Conservation (phyloP, 2,329 filamentous ascomycete species). For the Colletotrichum lupini region DNA sequence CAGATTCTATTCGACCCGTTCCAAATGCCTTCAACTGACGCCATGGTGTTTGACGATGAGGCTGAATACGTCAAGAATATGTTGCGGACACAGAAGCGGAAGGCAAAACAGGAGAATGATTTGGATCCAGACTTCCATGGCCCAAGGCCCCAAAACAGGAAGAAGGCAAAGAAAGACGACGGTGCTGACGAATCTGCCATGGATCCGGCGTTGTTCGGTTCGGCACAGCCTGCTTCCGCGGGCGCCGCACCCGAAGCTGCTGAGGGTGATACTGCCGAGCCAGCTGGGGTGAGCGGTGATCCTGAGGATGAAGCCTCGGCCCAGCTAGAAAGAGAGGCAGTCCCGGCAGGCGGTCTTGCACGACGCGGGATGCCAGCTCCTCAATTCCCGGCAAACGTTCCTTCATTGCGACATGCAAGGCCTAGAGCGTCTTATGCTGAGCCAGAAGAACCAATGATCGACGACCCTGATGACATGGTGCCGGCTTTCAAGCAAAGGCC, state of each 20-base stretch:
- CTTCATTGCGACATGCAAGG: slow-evolving; percentile 62
- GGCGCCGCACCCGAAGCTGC: background rate
- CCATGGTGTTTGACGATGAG: slow-evolving; percentile 54
- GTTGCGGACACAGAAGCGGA: slow-evolving; percentile 63
- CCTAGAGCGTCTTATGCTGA: slow-evolving; percentile 64
- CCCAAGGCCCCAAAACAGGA: slow-evolving; percentile 53
- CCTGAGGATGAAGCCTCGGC: slow-evolving; percentile 33
- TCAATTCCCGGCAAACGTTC: slow-evolving; percentile 50
- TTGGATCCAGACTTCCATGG: slow-evolving; percentile 65
- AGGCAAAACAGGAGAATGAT: slow-evolving; percentile 63
- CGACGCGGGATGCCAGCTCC: slow-evolving; percentile 6
- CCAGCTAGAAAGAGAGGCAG: slow-evolving; percentile 18
- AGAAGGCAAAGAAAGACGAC: slow-evolving; percentile 49
- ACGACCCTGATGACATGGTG: slow-evolving; percentile 56
- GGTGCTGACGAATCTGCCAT: slow-evolving; percentile 49
- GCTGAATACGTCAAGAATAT: slow-evolving; percentile 67
- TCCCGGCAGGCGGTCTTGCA: background rate
- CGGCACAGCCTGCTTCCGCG: background rate
- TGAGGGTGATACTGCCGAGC: background rate
- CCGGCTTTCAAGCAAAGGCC: slow-evolving; percentile 32
- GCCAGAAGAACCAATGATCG: slow-evolving; percentile 51
- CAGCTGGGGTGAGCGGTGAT: slow-evolving; percentile 38
- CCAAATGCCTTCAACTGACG: slow-evolving; percentile 61
- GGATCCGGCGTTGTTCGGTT: slow-evolving; percentile 64
- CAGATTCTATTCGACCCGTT: slow-evolving; percentile 71